Evolutionary conservation across 2,329 filamentous ascomycete genomes (phyloP).

Genomic region (Trichoderma pleuroti): DNA sequence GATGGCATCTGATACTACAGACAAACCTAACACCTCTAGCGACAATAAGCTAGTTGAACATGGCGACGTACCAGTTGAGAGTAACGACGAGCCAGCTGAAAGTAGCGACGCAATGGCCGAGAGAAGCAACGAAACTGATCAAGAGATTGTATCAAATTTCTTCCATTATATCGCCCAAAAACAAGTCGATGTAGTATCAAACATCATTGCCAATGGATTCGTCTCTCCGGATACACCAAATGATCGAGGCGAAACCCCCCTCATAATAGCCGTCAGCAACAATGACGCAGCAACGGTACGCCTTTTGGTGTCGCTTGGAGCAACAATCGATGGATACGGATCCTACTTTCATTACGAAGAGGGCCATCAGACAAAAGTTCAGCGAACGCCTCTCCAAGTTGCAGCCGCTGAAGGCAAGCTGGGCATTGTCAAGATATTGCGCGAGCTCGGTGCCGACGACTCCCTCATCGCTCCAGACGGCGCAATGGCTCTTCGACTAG

Average conservation of each 20-base stretch:
- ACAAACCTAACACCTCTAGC: not conserved
- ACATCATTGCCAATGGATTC: not conserved
- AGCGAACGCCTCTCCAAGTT: slow-evolving; percentile 44
- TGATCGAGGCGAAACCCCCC: not conserved
- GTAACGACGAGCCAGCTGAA: not conserved
- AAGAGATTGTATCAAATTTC: not conserved
- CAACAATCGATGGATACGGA: slow-evolving; percentile 32
- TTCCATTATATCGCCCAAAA: not conserved
- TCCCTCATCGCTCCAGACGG: slow-evolving; percentile 43
- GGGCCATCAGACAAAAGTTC: slow-evolving; percentile 25
- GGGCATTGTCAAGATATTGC: slow-evolving; percentile 40
- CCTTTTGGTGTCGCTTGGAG: slow-evolving; percentile 18
- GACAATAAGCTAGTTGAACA: not conserved
- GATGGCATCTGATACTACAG: not conserved
- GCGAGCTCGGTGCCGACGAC: slow-evolving; percentile 42
- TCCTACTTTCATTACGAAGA: not conserved
- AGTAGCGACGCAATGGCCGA: not conserved
- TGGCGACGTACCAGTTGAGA: not conserved
- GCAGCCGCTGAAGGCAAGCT: slow-evolving; percentile 41
- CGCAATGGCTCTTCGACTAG: slow-evolving; percentile 43
- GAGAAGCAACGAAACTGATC: not conserved
- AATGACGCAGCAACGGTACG: slow-evolving; percentile 8
- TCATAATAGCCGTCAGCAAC: not conserved
- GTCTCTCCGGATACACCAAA: not conserved
- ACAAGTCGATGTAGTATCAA: not conserved